These are phyloP conservation scores for Fusarium hostae DNA, from an alignment of 2,329 filamentous ascomycete species.

Conservation along the genomic window DNA sequence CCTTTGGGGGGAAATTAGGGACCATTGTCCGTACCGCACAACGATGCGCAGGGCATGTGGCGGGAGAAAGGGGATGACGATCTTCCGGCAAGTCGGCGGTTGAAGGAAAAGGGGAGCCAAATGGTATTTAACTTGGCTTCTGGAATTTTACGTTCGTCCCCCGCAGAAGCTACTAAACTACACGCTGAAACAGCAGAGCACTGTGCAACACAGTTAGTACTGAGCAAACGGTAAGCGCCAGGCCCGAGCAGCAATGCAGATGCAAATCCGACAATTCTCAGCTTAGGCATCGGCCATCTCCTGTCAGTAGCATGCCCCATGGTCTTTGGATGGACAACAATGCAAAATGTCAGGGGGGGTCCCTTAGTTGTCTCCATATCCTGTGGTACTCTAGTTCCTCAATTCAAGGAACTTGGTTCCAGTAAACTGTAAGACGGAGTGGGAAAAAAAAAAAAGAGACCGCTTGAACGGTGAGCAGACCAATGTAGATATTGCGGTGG, in stretches of 20 bases:
- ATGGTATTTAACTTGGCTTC: conserved; percentile 26
- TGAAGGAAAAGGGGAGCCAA: conserved; percentile 15
- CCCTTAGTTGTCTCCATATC: conserved; percentile 30
- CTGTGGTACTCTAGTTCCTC: conserved; percentile 30
- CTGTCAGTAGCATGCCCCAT: conserved; percentile 11
- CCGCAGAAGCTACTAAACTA: conserved; percentile 10
- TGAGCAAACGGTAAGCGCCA: conserved; percentile 14
- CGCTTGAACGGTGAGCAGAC: conserved; percentile 31
- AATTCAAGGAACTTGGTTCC: conserved; percentile 10
- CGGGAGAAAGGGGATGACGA: conserved; percentile 34
- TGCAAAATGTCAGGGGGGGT: conserved; percentile 22
- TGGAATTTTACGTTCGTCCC: conserved; percentile 18
- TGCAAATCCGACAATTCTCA: background rate
- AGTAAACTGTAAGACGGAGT: conserved; percentile 12
- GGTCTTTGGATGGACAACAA: conserved; percentile 15
- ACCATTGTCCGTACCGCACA: conserved; percentile 23
- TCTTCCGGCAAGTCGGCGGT: conserved; percentile 15
- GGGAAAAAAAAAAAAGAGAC: conserved; percentile 23
- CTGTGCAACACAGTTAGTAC: conserved; percentile 11
- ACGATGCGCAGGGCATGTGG: conserved; percentile 18
- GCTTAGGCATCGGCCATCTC: conserved; percentile 25
- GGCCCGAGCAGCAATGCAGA: conserved; percentile 10
- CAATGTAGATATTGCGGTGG: conserved; percentile 12
- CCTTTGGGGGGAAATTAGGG: conserved; percentile 37
- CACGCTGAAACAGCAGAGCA: conserved; percentile 20